Evolutionary conservation across 2,329 filamentous ascomycete species (phyloP), one percentile per base, ranked within the genome.

Genomic region (Colletotrichum sidae): DNA sequence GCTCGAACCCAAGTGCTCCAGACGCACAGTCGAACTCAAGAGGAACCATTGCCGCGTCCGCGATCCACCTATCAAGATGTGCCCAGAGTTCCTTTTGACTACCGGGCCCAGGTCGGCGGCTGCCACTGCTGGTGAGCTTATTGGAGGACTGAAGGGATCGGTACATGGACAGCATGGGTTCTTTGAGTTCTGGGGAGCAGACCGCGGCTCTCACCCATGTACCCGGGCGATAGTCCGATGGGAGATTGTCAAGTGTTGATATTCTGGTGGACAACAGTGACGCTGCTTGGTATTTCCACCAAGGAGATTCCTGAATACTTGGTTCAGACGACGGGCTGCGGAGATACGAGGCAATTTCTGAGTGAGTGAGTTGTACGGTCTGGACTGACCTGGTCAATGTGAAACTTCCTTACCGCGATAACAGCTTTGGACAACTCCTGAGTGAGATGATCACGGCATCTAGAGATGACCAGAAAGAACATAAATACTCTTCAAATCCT

Each of bases 281-380:
- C 44, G 35, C 13, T 55, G 13, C 39, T 8, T 39, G 63, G 13
- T 56, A 66, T 49, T 66, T 66, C 63, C 63, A 66, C 63, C 63
- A 66, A 66, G 63, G 63, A 66, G 41, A 66, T 57, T 63, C 25
- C 15, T 55, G 12, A 11, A 2, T 35, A 15, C 35, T 53, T 46
- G 46, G 41, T 15, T 42, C 34, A 45, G 25, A 50, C 51, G 34
- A 52, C 50, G 39, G 15, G 38, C 49, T 34, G 46, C 25, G 45
- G 57, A 55, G 45, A 50, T 34, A 15, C 37, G 35, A 25, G 25
- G 34, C n/a, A 61, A 15, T 13, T 34, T 15, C 34, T 15, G 9
- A 42, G 8, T 13, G 13, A 17, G 42, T 12, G 8, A 15, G 35
- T 34, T 53, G 52, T 41, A 13, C 11, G 38, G 12, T 53, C 41